phyloP scores from a whole-genome alignment of 176 grass and related monocot genomes.

The Bolboschoenus planiculmis region DNA sequence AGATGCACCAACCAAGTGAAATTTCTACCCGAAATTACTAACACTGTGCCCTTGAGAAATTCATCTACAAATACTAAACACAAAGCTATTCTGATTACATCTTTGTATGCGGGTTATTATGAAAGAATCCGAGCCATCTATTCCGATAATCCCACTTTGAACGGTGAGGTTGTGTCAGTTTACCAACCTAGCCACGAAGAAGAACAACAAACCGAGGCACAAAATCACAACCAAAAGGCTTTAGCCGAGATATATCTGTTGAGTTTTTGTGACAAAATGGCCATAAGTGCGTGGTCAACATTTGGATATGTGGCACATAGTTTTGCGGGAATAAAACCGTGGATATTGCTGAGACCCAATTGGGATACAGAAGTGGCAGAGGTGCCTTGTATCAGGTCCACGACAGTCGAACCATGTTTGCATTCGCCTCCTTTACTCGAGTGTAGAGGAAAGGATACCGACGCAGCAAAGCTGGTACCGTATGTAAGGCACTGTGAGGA shows the following conservation, averaged over 20 bases:
- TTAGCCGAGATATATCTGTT: constrained; percentile 75
- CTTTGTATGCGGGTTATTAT: constrained; percentile 68
- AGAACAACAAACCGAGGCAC: constrained; percentile 70
- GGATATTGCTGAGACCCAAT: constrained; percentile 63
- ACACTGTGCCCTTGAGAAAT: constrained; percentile 6
- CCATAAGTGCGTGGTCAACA: constrained; percentile 82
- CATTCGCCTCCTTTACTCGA: constrained; percentile 63
- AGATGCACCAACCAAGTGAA: constrained; percentile 54
- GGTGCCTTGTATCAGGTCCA: constrained; percentile 51
- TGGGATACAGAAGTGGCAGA: constrained; percentile 46
- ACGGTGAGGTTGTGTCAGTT: constrained; percentile 57
- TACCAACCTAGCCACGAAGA: constrained; percentile 92
- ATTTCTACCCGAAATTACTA: constrained; percentile 47
- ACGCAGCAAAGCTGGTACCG: constrained; percentile 44
- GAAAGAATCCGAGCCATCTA: constrained; percentile 75
- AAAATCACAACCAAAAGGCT: constrained; percentile 89
- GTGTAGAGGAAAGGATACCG: constrained; percentile 52
- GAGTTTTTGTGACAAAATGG: constrained; percentile 75
- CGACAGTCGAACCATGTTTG: constrained; percentile 85
- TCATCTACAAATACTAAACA: constrained; percentile 27
- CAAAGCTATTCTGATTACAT: constrained; percentile 65
- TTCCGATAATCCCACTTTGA: constrained; percentile 68
- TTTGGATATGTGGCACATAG: constrained; percentile 84
- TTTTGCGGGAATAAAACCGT: constrained; percentile 75
- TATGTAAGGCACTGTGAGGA: constrained; percentile 89